These are phyloP conservation scores for Kokia cookei DNA, from an alignment of 441 rosid species.

Conservation along the genomic window DNA sequence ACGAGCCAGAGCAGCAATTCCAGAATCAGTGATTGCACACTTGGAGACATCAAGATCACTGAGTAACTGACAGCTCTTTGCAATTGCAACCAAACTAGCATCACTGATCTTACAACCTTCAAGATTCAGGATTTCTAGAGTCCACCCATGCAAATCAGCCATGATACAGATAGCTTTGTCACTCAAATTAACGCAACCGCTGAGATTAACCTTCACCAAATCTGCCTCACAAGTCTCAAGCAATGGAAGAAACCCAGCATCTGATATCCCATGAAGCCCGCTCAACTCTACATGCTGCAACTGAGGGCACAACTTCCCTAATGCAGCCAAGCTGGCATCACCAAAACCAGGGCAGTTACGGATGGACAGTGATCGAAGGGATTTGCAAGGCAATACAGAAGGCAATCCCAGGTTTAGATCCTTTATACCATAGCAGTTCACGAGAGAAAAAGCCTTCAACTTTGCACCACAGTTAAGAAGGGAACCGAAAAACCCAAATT, in stretches of 20 bases:
- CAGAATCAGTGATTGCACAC: slow-evolving; percentile 61
- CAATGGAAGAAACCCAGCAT: slow-evolving; percentile 59
- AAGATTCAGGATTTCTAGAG: slow-evolving; percentile 66
- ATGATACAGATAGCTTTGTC: slow-evolving; percentile 52
- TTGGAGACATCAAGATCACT: slow-evolving; percentile 81
- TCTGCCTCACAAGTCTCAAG: slow-evolving; percentile 42
- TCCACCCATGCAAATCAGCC: slow-evolving; percentile 54
- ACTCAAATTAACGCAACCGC: slow-evolving; percentile 57
- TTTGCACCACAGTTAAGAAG: slow-evolving; percentile 62
- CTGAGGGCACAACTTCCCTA: slow-evolving; percentile 67
- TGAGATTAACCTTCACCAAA: slow-evolving; percentile 70
- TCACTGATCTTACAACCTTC: slow-evolving; percentile 74
- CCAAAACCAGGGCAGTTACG: slow-evolving; percentile 90
- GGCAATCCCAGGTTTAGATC: slow-evolving; percentile 42
- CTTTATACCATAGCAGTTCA: slow-evolving; percentile 66
- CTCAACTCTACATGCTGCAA: slow-evolving; percentile 56
- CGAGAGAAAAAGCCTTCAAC: slow-evolving; percentile 60
- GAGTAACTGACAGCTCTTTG: slow-evolving; percentile 61
- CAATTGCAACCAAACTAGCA: slow-evolving; percentile 56
- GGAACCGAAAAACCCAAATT: slow-evolving; percentile 65
- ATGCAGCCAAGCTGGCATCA: slow-evolving; percentile 48
- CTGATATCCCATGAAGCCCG: slow-evolving; percentile 67
- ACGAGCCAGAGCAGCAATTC: slow-evolving; percentile 49
- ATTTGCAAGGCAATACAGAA: slow-evolving; percentile 27
- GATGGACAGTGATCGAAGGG: slow-evolving; percentile 55